Evolutionary conservation across 805 yeast genomes (phyloP), one percentile per base, ranked within the genome.

Genomic region (Saturnispora zaruensis): DNA sequence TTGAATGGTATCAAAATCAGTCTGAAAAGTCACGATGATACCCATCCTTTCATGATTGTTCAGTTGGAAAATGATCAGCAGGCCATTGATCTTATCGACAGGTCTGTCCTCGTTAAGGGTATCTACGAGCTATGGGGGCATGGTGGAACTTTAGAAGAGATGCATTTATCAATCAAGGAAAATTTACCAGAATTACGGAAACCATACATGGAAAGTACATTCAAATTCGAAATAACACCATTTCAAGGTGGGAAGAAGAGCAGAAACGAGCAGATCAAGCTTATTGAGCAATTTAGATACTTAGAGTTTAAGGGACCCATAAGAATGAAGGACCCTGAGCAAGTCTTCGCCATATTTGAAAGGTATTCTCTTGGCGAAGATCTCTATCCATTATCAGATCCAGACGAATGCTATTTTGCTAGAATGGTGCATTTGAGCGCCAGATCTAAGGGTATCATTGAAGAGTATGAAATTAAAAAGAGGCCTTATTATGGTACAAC

Each of bases 401-500:
- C 95, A 1, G 63, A 69, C 8, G 63, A 71, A 45, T 64, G 83
- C 53, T 87, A 80, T 75, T 87, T 93, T 65, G 96, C 95, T 0
- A 74, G 96, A 61, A 76, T 77, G 57, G 72, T 93, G 11, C 77
- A 74, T 53, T 56, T 72, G 23, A 77, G 87, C 54, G 81, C 82
- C 13, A 74, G 96, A 57, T 55, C 64, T 7, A 69, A 76, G 8
- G 81, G 81, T 26, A 73, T 82, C 2, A 72, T 88, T 53, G 98
- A 91, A 55, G 76, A 73, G 49, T 87, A 84, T 59, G 96, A 89
- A 60, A 72, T 93, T 54, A 84, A 82, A 62, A 80, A 82, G 58
- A 75, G 99, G 60, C 83, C 81, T 48, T 89, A 85, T 60, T 90
- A 87, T 50, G 99, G 99, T 2, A 93, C 99, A 6, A 93, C 99